These are phyloP conservation scores for Lichtheimia corymbifera DNA, from an alignment of 371 early-diverging fungal genomes.

Conservation along the genomic window DNA sequence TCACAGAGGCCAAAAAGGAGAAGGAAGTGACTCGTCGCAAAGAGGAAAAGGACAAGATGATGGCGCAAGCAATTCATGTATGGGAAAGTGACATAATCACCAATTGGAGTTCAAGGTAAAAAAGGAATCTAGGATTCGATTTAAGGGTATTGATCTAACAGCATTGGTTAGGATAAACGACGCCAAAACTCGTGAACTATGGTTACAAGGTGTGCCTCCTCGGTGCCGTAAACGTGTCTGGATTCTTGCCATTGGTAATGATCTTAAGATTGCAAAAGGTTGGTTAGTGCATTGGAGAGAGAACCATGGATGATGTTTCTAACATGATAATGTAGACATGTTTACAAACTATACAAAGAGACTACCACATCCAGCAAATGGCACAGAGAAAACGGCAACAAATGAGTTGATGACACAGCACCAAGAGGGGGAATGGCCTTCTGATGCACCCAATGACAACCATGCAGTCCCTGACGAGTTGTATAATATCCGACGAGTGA, in stretches of 20 bases:
- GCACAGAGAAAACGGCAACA: neutral
- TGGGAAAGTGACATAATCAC: constrained; percentile 52
- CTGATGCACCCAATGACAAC: neutral
- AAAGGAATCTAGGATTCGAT: neutral
- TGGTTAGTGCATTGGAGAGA: neutral
- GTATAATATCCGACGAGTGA: constrained; percentile 18
- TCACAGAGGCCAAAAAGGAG: constrained; percentile 38
- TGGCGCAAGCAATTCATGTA: constrained; percentile 22
- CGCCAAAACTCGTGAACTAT: constrained; percentile 31
- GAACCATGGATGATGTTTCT: neutral
- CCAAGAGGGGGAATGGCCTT: too few relatives aligned
- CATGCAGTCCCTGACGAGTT: constrained; percentile 10
- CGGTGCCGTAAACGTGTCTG: constrained; percentile 48
- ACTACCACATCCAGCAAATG: neutral
- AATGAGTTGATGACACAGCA: too few relatives aligned
- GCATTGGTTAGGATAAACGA: constrained; percentile 26
- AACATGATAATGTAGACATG: neutral
- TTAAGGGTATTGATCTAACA: neutral
- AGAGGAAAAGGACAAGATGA: constrained; percentile 26
- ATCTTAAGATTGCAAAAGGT: constrained; percentile 37
- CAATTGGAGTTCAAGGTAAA: constrained; percentile 39
- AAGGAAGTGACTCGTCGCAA: constrained; percentile 20
- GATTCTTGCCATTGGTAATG: constrained; percentile 46
- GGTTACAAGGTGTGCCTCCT: constrained; percentile 51
- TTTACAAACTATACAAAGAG: constrained; percentile 10